Conservation (phyloP, 1,139 yeast species). For the Lodderomyces orthopsilosis region DNA sequence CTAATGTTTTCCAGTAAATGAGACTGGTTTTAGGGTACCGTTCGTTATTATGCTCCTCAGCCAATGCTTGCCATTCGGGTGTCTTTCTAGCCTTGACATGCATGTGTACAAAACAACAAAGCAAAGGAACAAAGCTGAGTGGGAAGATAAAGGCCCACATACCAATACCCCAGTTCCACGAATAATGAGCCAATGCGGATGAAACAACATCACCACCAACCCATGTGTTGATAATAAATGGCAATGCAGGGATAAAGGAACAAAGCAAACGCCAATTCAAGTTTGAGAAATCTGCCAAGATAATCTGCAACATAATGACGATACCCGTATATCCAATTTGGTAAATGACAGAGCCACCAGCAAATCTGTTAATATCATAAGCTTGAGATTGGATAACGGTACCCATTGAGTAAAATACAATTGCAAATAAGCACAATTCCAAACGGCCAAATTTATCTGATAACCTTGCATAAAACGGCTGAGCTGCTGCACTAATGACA, state of each 20-base stretch:
- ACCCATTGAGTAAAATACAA: constrained; percentile 63
- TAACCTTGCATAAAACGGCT: constrained; percentile 64
- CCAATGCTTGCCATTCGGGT: constrained; percentile 38
- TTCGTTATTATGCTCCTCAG: constrained; percentile 25
- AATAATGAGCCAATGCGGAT: constrained; percentile 17
- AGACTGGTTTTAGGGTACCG: constrained; percentile 12
- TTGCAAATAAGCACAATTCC: constrained; percentile 49
- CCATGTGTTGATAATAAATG: constrained; percentile 78
- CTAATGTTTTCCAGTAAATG: constrained; percentile 17
- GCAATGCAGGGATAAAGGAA: constrained; percentile 65
- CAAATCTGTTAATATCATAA: constrained; percentile 57
- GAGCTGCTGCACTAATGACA: constrained; percentile 69
- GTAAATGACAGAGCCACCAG: constrained; percentile 71
- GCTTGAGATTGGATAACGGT: constrained; percentile 35
- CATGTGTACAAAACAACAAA: constrained; percentile 56
- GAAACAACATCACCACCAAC: constrained; percentile 55
- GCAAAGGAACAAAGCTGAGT: constrained; percentile 56
- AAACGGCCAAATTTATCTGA: constrained; percentile 70
- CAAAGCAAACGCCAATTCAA: constrained; percentile 67
- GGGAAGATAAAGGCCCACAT: constrained; percentile 83
- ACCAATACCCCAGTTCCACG: constrained; percentile 73
- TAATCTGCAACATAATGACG: constrained; percentile 50
- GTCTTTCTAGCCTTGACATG: constrained; percentile 48
- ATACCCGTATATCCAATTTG: constrained; percentile 69
- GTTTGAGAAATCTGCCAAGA: constrained; percentile 62